A percentile compares a stretch with the other conserved stretches of the same genome.
phyloP scores from a whole-genome alignment of 2,329 filamentous ascomycete genomes.

The Aureobasidium pullulans region DNA sequence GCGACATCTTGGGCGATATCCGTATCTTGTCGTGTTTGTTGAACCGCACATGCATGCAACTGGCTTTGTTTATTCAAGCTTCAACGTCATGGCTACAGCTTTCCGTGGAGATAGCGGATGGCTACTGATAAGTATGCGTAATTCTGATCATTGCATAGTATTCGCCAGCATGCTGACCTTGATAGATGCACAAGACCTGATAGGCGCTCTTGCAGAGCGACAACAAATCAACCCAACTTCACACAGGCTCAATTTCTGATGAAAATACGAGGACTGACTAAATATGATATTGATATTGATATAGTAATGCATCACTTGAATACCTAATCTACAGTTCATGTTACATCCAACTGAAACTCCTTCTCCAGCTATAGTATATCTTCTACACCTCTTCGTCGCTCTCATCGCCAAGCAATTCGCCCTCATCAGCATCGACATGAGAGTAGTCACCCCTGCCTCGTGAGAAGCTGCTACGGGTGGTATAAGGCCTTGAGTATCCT shows the following conservation, averaged over 20 bases:
- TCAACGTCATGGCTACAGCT: conserved; percentile 10
- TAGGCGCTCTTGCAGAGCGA: background rate
- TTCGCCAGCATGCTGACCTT: background rate
- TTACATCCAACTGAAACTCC: too few species aligned
- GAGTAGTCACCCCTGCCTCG: conserved; percentile 81
- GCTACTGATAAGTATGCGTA: conserved; percentile 10
- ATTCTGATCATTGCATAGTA: background rate
- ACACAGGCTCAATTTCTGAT: too few species aligned
- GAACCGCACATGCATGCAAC: background rate
- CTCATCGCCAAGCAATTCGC: conserved; percentile 86
- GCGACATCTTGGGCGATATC: background rate
- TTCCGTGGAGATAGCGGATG: conserved; percentile 12
- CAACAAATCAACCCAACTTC: too few species aligned
- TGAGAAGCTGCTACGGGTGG: conserved; percentile 82
- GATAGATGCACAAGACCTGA: background rate
- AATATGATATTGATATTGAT: too few species aligned
- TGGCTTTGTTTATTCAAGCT: conserved; percentile 11
- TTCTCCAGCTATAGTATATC: too few species aligned
- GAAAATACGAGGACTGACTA: too few species aligned
- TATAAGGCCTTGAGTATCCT: conserved; percentile 61
- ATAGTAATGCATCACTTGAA: too few species aligned
- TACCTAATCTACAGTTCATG: too few species aligned
- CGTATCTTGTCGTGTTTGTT: background rate
- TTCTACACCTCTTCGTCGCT: conserved; percentile 72
- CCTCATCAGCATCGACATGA: conserved; percentile 85